A percentile compares a stretch with the other conserved stretches of the same genome.
Conservation (phyloP, 371 early-diverging fungal genomes). For the Gilbertella persicaria region DNA sequence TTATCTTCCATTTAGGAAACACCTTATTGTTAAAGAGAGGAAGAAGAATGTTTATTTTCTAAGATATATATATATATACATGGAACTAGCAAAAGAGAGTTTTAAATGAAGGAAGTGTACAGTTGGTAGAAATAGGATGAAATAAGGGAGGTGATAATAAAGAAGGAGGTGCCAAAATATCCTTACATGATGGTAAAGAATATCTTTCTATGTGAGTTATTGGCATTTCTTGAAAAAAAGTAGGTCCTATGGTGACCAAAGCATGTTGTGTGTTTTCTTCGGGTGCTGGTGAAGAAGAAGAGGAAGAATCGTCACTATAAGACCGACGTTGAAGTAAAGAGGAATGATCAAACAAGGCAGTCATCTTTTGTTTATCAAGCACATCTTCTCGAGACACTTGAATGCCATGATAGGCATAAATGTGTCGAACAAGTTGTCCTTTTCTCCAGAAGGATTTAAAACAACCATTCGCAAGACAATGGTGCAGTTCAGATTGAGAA, state of each 20-base stretch:
- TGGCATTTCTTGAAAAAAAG: neutral
- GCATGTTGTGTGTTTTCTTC: neutral
- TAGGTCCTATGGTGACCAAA: conserved; percentile 1
- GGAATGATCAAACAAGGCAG: conserved; percentile 2
- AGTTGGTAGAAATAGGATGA: neutral
- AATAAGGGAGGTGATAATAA: neutral
- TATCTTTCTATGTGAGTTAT: neutral
- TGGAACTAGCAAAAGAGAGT: no score
- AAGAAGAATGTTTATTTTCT: neutral
- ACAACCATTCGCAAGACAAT: conserved; percentile 42
- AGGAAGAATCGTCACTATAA: no score
- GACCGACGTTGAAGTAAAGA: no score
- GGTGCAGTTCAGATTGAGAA: conserved; percentile 35
- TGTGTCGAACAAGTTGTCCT: conserved; percentile 48
- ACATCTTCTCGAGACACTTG: conserved; percentile 18
- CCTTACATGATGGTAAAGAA: conserved; percentile 9
- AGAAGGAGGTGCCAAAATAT: conserved; percentile 3
- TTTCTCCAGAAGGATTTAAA: conserved; percentile 51
- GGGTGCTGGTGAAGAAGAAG: no score
- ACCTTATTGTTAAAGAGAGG: neutral
- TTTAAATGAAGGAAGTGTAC: conserved; percentile 7
- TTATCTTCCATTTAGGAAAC: no score
- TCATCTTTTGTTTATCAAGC: conserved; percentile 9
- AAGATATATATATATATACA: no score
- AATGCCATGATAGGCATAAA: conserved; percentile 26